Percentiles rank a stretch among this genome's conserved stretches.
Conservation (phyloP, 768 basidiomycete genomes). For the Suillus hirtellus region DNA sequence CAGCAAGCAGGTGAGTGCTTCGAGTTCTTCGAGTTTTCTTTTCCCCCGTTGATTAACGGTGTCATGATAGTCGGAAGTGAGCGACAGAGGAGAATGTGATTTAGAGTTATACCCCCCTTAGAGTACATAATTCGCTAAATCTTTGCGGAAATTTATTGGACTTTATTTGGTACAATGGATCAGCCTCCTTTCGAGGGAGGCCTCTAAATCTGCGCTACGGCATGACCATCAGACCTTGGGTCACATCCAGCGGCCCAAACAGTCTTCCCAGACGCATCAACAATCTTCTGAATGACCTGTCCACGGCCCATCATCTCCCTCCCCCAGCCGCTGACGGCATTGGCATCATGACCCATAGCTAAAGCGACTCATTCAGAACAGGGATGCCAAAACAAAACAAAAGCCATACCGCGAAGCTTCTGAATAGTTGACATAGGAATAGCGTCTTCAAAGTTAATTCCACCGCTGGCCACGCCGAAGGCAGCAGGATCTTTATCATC, state of each 20-base stretch:
- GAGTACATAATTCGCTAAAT: conserved; percentile 12
- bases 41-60: conserved; percentile 8
- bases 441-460: conserved; percentile 88
- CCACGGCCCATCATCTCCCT: conserved; percentile 78
- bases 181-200: background rate
- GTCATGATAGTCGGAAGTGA: conserved; percentile 54
- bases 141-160: conserved; percentile 5
- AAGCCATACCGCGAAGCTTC: conserved; percentile 61
- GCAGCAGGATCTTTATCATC: conserved; percentile 42
- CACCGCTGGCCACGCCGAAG: conserved; percentile 70
- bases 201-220: conserved; percentile 74
- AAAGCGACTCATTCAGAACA: conserved; percentile 7
- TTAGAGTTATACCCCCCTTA: background rate
- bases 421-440: conserved; percentile 62
- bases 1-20: conserved; percentile 55
- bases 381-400: background rate
- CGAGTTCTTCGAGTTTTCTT: background rate
- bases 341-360: conserved; percentile 92
- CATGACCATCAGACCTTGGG: conserved; percentile 85
- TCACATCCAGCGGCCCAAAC: conserved; percentile 98
- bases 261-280: conserved; percentile 61
- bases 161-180: conserved; percentile 2
- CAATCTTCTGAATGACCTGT: conserved; percentile 84
- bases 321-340: conserved; percentile 56
- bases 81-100: conserved; percentile 65